Conservation (phyloP, 768 basidiomycete species). For the Leccinum subgranulosum region DNA sequence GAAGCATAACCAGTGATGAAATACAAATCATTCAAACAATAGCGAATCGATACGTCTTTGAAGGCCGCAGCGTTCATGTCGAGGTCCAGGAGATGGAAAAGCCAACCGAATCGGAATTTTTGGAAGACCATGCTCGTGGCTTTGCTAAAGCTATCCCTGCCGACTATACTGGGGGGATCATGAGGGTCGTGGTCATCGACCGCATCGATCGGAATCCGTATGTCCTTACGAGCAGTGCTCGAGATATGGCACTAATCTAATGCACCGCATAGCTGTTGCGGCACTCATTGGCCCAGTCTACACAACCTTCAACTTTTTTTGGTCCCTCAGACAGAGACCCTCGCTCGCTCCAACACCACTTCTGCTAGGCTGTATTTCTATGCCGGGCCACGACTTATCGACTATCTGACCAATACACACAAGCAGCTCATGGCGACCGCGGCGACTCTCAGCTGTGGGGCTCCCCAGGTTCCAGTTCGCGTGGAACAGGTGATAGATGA, state of each 20-base stretch:
- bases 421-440: conserved; percentile 52
- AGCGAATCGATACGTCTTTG: conserved; percentile 66
- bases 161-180: conserved; percentile 75
- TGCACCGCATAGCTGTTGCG: conserved; percentile 57
- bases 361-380: conserved; percentile 80
- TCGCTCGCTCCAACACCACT: conserved; percentile 57
- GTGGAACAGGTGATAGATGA: conserved; percentile 65
- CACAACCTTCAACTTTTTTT: conserved; percentile 72
- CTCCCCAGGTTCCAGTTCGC: conserved; percentile 64
- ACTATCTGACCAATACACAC: conserved; percentile 59
- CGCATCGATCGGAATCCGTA: conserved; percentile 79
- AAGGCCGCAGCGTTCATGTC: conserved; percentile 65
- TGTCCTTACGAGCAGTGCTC: conserved; percentile 25
- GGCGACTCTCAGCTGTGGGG: conserved; percentile 62
- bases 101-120: conserved; percentile 31
- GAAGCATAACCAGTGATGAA: conserved; percentile 63
- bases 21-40: conserved; percentile 57
- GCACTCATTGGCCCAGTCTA: conserved; percentile 80
- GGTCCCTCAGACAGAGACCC: conserved; percentile 62
- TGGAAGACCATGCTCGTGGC: conserved; percentile 46
- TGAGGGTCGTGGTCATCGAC: conserved; percentile 79
- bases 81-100: conserved; percentile 68
- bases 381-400: conserved; percentile 72
- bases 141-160: conserved; percentile 57
- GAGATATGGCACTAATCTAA: neutral